Base-by-base conservation (phyloP, 805 yeast species). In the Ogataea haglerorum region DNA sequence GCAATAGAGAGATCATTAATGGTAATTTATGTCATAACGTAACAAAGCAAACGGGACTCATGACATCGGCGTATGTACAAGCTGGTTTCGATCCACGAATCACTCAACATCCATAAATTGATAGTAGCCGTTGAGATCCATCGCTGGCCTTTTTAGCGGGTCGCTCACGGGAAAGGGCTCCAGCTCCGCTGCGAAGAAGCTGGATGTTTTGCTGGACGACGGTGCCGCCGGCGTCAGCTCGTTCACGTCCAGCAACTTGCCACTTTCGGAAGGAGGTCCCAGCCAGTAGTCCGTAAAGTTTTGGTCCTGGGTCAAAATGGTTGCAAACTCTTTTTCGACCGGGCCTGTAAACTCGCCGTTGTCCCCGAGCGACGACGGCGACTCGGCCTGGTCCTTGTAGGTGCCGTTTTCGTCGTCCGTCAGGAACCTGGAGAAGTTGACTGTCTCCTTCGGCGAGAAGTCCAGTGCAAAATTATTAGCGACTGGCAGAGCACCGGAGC, bases 1-100 rank as follows among this genome's bases (percentile, higher is more conserved):
- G 46, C 60, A 61, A 21, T 57, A 17, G 33, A 16, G 25, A 16
- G 25, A 31, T 21, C 27, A 31, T 19, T 31, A 30, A 38, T 38
- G 14, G 33, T 32, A 28, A 33, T 33, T 28, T 24, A 38, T 33
- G 17, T 22, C 33, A 28, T 19, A 21, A 14, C 28, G 24, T 26
- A 32, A 22, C 31, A 21, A 22, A 22, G 36, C 34, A 32, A 28
- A 9, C 7, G 17, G 12, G 16, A 18, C 17, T 28, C 24, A 16
- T 24, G 28, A 37, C 31, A 18, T 26, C 36, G 31, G 21, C 21
- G 24, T 37, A 37, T 30, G n/a, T 30, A 37, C 41, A 30, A 14
- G 30, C 7, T 10, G 13, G 12, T 10, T 14, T n/a, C 17, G 14
- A 14, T 25, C 41, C 18, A 15, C 26, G 24, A 12, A 4, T 17